Evolutionary conservation across 768 basidiomycete genomes (phyloP), one percentile per base, ranked within the genome.

Genomic region (Gelatoporia subvermispora): DNA sequence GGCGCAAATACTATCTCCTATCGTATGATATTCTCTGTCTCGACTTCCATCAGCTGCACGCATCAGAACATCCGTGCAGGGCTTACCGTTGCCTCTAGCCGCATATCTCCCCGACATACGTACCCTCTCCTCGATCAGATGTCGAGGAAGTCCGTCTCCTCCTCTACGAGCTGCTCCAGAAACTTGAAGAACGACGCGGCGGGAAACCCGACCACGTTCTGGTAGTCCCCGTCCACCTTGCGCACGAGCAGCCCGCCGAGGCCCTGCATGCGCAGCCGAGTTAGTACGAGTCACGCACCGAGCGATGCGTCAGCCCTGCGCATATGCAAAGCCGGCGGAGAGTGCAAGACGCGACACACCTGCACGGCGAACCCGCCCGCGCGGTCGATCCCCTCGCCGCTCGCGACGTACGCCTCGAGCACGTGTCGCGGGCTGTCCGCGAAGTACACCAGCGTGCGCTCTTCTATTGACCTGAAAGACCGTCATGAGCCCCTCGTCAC

Each of bases 341-440:
- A n/a, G n/a, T n/a, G n/a, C n/a, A n/a, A n/a, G n/a, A n/a, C n/a
- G n/a, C n/a, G n/a, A 22, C 44, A 40, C 53, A 91, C 92, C 75
- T 97, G 95, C 35, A 93, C 82, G 2, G 92, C 93, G 63, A 97
- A 98, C 0, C 95, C 95, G 3, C 95, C 95, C 0, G 95, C 94
- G 17, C 92, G 77, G 59, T 93, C 87, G 36, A 83, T 62, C 0
- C 93, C 93, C 68, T 96, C 93, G 5, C 84, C 88, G 46, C 77
- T 85, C 31, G 91, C 82, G 17, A 82, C 90, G 56, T 97, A 97
- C 8, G 91, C 87, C 52, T 85, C 60, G 8, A 93, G 65, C 18
- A 88, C 50, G 13, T 78, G 68, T 34, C 60, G 53, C 0, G 82
- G 68, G 60, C 75, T 85, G 52, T 90, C 83, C 1, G 75, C 71